Conservation (phyloP, 805 yeast species). For the Spathaspora passalidarum region DNA sequence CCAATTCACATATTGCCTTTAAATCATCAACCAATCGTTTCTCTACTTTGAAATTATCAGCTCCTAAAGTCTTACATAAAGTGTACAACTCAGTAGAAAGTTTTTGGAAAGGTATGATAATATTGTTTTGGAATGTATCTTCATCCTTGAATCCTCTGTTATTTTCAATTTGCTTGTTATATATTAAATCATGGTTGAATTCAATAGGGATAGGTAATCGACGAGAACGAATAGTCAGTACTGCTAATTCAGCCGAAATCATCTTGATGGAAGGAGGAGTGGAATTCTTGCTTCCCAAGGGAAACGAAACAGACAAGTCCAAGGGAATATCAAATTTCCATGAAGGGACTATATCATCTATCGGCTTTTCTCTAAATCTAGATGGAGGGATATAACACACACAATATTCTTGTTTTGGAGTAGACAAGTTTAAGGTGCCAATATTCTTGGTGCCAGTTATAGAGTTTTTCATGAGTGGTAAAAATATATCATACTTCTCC, state of each 20-base stretch:
- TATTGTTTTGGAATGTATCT: slow-evolving; percentile 24
- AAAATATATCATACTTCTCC: slow-evolving; percentile 11
- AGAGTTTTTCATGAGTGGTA: slow-evolving; percentile 12
- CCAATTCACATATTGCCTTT: slow-evolving; percentile 22
- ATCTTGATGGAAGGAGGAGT: slow-evolving; percentile 15
- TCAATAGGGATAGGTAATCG: slow-evolving; percentile 37
- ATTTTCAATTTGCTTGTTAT: slow-evolving; percentile 13
- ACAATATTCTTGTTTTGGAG: slow-evolving; percentile 17
- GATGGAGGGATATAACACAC: slow-evolving; percentile 23
- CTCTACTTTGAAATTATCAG: slow-evolving; percentile 26
- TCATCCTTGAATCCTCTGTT: slow-evolving; percentile 9
- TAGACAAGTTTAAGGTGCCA: slow-evolving; percentile 12
- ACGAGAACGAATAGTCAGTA: slow-evolving; percentile 27
- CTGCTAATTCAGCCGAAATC: slow-evolving; percentile 27
- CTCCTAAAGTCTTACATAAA: slow-evolving; percentile 19
- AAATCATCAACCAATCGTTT: slow-evolving; percentile 27
- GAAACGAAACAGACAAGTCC: slow-evolving; percentile 9
- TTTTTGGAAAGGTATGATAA: slow-evolving; percentile 20
- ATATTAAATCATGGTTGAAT: slow-evolving; percentile 33
- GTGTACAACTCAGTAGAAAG: slow-evolving; percentile 17
- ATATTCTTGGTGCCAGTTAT: slow-evolving; percentile 9
- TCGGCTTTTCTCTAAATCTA: slow-evolving; percentile 11
- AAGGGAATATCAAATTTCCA: slow-evolving; percentile 30
- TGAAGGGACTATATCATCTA: slow-evolving; percentile 6
- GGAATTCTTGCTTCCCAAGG: background rate